Evolutionary conservation across 2,329 filamentous ascomycete species (phyloP), one percentile per base, ranked within the genome.

Genomic region (Pseudopyricularia cyperi): DNA sequence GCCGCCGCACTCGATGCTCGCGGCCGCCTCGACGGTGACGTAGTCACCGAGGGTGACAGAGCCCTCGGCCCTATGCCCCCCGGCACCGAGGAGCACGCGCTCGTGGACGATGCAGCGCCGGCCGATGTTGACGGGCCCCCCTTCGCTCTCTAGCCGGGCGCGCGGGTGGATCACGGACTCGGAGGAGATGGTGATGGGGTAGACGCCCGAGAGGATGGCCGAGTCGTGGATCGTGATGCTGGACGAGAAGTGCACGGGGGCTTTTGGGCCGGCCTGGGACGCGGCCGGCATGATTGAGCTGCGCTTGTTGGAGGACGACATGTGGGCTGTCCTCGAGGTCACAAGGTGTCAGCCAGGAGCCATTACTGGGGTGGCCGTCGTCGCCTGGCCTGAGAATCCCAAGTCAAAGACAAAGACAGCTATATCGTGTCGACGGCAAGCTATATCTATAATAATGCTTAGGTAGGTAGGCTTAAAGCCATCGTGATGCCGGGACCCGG

Each of bases 131-230:
- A 97, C 82, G 44, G 89, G 83, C 4, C 89, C 89, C 50, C 84
- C 75, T 53, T 82, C 81, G 8, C 91, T 85, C 61, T 89, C 86
- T 53, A 96, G 77, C 55, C 83, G 82, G 15, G 83, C 80, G 48
- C 90, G 87, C 1, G 93, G 90, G 61, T 97, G 91, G n/a, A 98
- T 70, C 7, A 96, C 79, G 3, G 81, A 83, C 61, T 89, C 83
- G 24, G 86, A 76, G 53, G 83, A 83, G 56, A 97, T 81, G 46
- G 80, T 83, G 56, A 98, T 87, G 1, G 81, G 83, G 63, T 94
- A 78, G 2, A 78, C 82, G 57, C 93, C 93, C 17, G 72, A 79
- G 17, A 85, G 69, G 17, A 78, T 68, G 11, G 81, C 79, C 54
- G 76, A 76, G 57, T 84, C 80, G 61, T 80, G 76, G 54, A 85